phyloP scores from a whole-genome alignment of 148 eudicot genomes.

The Tetragonia tetragonoides region DNA sequence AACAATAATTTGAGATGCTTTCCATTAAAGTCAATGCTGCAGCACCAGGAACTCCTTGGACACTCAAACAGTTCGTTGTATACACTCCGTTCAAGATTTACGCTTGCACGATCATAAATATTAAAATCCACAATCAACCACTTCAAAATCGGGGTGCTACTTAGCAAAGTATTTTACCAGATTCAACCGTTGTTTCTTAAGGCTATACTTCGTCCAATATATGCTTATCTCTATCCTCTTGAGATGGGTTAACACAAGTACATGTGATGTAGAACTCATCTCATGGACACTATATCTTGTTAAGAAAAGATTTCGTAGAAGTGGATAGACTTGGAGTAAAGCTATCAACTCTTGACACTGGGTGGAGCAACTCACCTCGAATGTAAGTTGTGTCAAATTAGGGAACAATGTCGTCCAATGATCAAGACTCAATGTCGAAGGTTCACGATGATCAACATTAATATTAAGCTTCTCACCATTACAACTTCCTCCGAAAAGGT shows the following conservation, averaged over 20 bases:
- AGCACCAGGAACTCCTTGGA: not conserved
- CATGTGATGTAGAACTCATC: not conserved
- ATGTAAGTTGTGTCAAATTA: conserved; percentile 1
- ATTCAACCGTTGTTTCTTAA: not conserved
- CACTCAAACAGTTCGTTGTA: not conserved
- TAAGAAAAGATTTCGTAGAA: not conserved
- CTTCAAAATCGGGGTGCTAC: not conserved
- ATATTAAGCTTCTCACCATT: not conserved
- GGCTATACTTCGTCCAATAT: not conserved
- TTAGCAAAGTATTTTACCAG: not conserved
- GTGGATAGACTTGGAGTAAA: not conserved
- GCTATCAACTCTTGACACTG: not conserved
- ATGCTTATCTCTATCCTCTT: conserved; percentile 4
- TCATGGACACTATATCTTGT: not conserved
- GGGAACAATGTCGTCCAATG: not conserved
- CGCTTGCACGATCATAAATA: not conserved
- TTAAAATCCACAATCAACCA: not conserved
- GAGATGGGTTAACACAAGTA: not conserved
- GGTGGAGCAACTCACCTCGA: too few relatives aligned
- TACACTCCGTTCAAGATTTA: not conserved
- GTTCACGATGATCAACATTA: not conserved
- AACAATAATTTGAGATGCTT: not conserved
- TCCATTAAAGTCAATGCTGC: not conserved
- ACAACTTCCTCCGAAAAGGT: not conserved
- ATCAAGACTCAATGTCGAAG: too few relatives aligned